Percentiles rank a stretch among this genome's conserved stretches.
Evolutionary conservation across 352 stramenopile species (phyloP).

Genomic region (Sclerospora graminicola): DNA sequence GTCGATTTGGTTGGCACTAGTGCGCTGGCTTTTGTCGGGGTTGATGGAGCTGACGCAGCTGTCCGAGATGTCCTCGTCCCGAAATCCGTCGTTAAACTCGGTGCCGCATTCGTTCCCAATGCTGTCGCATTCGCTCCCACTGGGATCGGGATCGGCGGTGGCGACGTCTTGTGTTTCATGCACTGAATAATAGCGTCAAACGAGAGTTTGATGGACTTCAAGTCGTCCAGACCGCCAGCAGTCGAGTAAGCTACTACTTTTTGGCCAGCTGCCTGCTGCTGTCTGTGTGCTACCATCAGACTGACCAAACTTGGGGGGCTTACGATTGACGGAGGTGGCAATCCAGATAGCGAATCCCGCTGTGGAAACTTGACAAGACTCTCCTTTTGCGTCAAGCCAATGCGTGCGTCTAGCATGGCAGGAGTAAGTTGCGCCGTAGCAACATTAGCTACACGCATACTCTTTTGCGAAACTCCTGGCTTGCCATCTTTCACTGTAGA

Average conservation of each 20-base stretch:
- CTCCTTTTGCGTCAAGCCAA: slow-evolving; percentile 45
- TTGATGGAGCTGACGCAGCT: slow-evolving; percentile 6
- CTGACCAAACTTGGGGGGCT: slow-evolving; percentile 40
- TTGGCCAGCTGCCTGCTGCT: slow-evolving; percentile 15
- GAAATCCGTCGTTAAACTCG: slow-evolving; percentile 9
- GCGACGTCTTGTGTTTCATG: slow-evolving; percentile 74
- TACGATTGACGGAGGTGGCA: slow-evolving; percentile 54
- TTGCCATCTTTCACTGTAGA: slow-evolving; percentile 35
- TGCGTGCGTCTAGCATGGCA: slow-evolving; percentile 41
- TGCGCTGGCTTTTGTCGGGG: slow-evolving; percentile 8
- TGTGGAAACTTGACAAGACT: slow-evolving; percentile 42
- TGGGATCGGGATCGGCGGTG: slow-evolving; percentile 61
- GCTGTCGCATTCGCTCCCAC: slow-evolving; percentile 4
- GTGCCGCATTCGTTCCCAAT: slow-evolving; percentile 2
- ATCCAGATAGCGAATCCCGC: slow-evolving; percentile 40
- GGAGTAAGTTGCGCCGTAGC: slow-evolving; percentile 30
- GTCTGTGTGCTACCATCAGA: slow-evolving; percentile 42
- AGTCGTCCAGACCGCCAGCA: slow-evolving; percentile 35
- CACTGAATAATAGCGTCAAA: slow-evolving; percentile 81
- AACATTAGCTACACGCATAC: slow-evolving; percentile 28
- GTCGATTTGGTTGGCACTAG: slow-evolving; percentile 19
- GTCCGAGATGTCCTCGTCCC: slow-evolving; percentile 24
- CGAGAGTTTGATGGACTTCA: slow-evolving; percentile 70
- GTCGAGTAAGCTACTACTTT: slow-evolving; percentile 1
- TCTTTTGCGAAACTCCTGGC: slow-evolving; percentile 23